phyloP scores from a whole-genome alignment of 1,139 yeast genomes.

The Yamadazyma pseudoaaseri region DNA sequence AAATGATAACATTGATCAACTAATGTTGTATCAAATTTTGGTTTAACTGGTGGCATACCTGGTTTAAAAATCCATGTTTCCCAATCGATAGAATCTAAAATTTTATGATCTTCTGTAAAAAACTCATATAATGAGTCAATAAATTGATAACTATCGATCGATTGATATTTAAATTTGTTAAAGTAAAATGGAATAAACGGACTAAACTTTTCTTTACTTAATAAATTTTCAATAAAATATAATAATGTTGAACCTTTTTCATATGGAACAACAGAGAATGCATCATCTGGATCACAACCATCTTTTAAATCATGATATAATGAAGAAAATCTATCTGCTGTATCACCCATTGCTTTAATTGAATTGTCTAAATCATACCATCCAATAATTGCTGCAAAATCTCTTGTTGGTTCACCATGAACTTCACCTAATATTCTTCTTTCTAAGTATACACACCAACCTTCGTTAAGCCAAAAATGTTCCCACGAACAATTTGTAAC shows the following conservation, averaged over 20 bases:
- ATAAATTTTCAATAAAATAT: constrained; percentile 60
- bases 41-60: constrained; percentile 82
- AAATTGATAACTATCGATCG: constrained; percentile 81
- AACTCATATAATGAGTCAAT: constrained; percentile 70
- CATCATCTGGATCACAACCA: constrained; percentile 80
- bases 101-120: constrained; percentile 46
- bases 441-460: constrained; percentile 93
- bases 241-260: constrained; percentile 86
- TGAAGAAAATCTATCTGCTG: constrained; percentile 55
- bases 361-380: constrained; percentile 78
- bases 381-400: constrained; percentile 82
- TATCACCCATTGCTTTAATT: constrained; percentile 58
- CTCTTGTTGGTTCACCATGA: constrained; percentile 76
- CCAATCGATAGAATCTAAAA: constrained; percentile 77
- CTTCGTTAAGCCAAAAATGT: constrained; percentile 94
- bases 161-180: constrained; percentile 60
- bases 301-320: constrained; percentile 69
- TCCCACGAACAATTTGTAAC: constrained; percentile 92
- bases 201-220: constrained; percentile 64
- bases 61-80: constrained; percentile 75
- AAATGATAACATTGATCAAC: constrained; percentile 71
- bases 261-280: constrained; percentile 85
- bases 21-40: constrained; percentile 72
- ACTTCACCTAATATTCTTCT: constrained; percentile 76
- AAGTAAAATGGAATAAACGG: constrained; percentile 81